These are phyloP conservation scores for Acacia pycnantha DNA, from an alignment of 331 rosid species.

Conservation along the genomic window DNA sequence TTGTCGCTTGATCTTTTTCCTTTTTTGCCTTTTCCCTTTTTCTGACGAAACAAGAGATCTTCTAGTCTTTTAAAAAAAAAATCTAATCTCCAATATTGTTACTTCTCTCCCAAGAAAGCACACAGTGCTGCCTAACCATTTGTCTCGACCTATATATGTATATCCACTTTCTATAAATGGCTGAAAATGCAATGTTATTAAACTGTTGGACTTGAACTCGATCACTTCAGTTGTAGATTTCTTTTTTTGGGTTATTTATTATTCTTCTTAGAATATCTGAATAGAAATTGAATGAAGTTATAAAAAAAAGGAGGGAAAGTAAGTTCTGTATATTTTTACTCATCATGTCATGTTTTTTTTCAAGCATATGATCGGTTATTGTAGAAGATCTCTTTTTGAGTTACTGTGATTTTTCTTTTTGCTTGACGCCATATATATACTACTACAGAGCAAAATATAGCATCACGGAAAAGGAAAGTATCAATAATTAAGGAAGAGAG, in stretches of 20 bases:
- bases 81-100: neutral
- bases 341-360: neutral
- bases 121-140: neutral
- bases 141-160: neutral
- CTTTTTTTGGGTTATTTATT: neutral
- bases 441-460: slow-evolving; percentile 20
- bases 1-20: neutral
- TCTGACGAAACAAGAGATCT: neutral
- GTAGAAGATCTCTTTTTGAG: neutral
- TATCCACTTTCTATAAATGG: neutral
- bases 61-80: neutral
- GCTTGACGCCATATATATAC: slow-evolving; percentile 22
- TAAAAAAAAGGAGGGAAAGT: neutral
- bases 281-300: neutral
- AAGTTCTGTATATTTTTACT: neutral
- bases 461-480: slow-evolving; percentile 35
- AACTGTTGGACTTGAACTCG: neutral
- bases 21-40: neutral
- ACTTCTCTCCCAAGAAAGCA: slow-evolving; percentile 31
- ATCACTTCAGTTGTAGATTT: neutral
- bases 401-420: neutral
- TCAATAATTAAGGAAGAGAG: slow-evolving; percentile 5
- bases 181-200: neutral
- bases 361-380: neutral
- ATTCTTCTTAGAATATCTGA: neutral